Percentiles rank a stretch among this genome's conserved stretches.
Evolutionary conservation across 2,329 filamentous ascomycete genomes (phyloP).

Genomic region (Fusarium sp.): DNA sequence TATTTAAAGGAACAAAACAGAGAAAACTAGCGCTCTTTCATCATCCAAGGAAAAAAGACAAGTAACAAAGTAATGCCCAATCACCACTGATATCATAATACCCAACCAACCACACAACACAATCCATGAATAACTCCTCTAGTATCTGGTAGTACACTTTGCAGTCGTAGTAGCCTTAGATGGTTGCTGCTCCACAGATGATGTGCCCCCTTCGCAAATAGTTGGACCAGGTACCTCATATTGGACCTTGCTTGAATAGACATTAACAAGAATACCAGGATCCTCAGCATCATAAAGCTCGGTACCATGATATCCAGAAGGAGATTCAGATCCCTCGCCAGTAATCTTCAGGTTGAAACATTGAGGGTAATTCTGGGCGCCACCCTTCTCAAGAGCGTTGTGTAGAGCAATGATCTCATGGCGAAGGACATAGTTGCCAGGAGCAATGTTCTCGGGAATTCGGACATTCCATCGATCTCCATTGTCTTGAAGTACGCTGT

Average conservation of each 20-base stretch:
- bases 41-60: background rate
- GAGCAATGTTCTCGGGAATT: constrained; percentile 59
- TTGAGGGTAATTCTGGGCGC: constrained; percentile 65
- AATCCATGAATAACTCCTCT: background rate
- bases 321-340: constrained; percentile 54
- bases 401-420: constrained; percentile 68
- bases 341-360: constrained; percentile 63
- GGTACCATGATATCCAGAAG: constrained; percentile 51
- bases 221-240: constrained; percentile 52
- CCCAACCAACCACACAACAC: background rate
- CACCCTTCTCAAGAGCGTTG: constrained; percentile 55
- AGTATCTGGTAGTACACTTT: constrained; percentile 39
- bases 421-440: constrained; percentile 67
- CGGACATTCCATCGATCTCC: constrained; percentile 64
- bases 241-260: constrained; percentile 47
- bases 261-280: constrained; percentile 52
- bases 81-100: background rate
- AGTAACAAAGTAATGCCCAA: background rate
- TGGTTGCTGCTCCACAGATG: constrained; percentile 44
- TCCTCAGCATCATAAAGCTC: constrained; percentile 53
- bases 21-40: background rate
- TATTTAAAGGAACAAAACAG: background rate
- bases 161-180: constrained; percentile 44
- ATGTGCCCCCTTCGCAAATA: constrained; percentile 43
- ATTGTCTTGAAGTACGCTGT: constrained; percentile 60